A percentile compares a stretch with the other conserved stretches of the same genome.
These are phyloP conservation scores for Seiridium cupressi DNA, from an alignment of 2,329 filamentous ascomycete genomes.

Conservation along the genomic window DNA sequence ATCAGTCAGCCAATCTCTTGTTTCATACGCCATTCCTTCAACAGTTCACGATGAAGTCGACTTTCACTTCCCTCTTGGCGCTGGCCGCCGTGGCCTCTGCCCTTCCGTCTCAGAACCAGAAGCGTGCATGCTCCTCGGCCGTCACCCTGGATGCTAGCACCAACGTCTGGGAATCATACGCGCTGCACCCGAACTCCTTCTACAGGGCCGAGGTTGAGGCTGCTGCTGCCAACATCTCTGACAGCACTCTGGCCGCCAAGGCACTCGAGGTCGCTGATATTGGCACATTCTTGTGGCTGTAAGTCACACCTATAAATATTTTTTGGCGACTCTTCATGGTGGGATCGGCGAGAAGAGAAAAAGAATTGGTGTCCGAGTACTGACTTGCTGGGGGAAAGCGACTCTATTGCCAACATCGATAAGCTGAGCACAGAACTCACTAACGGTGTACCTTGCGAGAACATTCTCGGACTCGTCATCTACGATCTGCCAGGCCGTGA, in stretches of 20 bases:
- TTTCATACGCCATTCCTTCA: neutral
- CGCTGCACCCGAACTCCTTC: constrained; percentile 29
- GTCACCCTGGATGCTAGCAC: constrained; percentile 27
- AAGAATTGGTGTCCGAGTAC: neutral
- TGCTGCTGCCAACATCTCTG: constrained; percentile 22
- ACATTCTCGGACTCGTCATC: constrained; percentile 48
- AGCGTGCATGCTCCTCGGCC: constrained; percentile 29
- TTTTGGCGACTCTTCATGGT: neutral
- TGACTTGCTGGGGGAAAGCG: constrained; percentile 30
- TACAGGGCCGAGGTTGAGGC: constrained; percentile 25
- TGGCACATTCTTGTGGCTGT: constrained; percentile 55
- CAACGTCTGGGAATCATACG: constrained; percentile 28
- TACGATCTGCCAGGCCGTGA: constrained; percentile 61
- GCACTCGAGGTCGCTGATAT: constrained; percentile 52
- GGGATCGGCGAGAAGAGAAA: too few relatives aligned
- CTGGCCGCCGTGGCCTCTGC: constrained; percentile 40
- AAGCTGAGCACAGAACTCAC: constrained; percentile 46
- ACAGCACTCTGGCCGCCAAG: constrained; percentile 51
- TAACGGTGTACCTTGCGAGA: constrained; percentile 38
- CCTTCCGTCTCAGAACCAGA: constrained; percentile 41
- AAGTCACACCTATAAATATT: constrained; percentile 19
- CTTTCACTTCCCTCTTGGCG: constrained; percentile 26
- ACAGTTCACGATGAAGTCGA: constrained; percentile 4
- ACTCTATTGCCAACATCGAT: constrained; percentile 50
- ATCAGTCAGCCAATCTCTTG: neutral